phyloP scores from a whole-genome alignment of 2,329 filamentous ascomycete genomes.

The Penicillium sp. region DNA sequence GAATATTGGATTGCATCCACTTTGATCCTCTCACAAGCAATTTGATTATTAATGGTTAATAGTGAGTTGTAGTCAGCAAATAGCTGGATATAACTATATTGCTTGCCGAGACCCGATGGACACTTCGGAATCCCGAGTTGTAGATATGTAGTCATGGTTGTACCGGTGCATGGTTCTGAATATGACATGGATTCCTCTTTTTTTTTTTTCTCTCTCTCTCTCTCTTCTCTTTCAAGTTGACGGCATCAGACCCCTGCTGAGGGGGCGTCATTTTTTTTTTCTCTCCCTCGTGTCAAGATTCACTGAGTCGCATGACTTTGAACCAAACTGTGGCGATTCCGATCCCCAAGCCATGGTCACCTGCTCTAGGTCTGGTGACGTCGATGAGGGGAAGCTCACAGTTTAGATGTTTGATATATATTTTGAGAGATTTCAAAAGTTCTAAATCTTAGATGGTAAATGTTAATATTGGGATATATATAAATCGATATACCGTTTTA shows the following conservation, averaged over 20 bases:
- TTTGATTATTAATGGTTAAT: background rate
- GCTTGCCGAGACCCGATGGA: slow-evolving; percentile 5
- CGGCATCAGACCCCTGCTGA: slow-evolving; percentile 3
- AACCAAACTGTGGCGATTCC: slow-evolving; percentile 9
- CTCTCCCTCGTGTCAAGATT: background rate
- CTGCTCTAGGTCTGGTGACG: slow-evolving; percentile 8
- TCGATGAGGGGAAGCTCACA: slow-evolving; percentile 4
- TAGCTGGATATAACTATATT: background rate
- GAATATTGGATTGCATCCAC: background rate
- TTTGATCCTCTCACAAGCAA: background rate
- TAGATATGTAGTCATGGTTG: background rate
- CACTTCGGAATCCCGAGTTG: slow-evolving; percentile 7
- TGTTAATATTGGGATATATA: too few species aligned
- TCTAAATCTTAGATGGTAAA: too few species aligned
- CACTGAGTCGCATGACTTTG: slow-evolving; percentile 7
- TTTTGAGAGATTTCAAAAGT: background rate
- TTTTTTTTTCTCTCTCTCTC: too few species aligned
- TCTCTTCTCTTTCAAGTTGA: background rate
- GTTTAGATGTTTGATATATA: background rate
- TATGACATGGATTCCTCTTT: background rate
- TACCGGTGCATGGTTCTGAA: slow-evolving; percentile 3
- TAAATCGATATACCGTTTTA: too few species aligned
- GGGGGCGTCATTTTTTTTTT: slow-evolving; percentile 5
- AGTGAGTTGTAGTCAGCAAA: background rate
- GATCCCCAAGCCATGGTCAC: slow-evolving; percentile 7